Percentiles rank a stretch among this genome's conserved stretches.
Conservation (phyloP, 2,329 filamentous ascomycete species). For the Boeremia exigua region DNA sequence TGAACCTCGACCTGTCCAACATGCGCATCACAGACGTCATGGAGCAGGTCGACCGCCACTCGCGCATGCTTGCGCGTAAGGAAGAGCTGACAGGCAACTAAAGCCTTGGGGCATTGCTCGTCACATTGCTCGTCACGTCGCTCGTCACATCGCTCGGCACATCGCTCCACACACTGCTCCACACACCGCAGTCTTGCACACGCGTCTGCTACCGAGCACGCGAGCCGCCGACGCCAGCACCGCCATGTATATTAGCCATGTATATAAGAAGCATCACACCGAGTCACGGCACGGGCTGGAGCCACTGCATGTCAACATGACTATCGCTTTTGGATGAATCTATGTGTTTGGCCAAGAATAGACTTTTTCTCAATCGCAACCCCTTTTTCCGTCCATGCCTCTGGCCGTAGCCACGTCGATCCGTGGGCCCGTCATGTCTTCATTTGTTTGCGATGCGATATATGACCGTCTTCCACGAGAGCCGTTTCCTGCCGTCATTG, state of each 20-base stretch:
- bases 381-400: background rate
- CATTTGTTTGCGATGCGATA: conserved; percentile 1
- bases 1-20: conserved; percentile 80
- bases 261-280: conserved; percentile 28
- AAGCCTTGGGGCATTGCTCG: background rate
- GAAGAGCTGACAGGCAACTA: conserved; percentile 70
- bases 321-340: conserved; percentile 25
- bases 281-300: conserved; percentile 34
- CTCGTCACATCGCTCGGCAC: no score
- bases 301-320: conserved; percentile 3
- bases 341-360: conserved; percentile 20
- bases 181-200: no score
- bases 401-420: background rate
- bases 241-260: conserved; percentile 16
- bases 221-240: no score
- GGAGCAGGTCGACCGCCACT: conserved; percentile 90
- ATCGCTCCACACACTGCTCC: no score
- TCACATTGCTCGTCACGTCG: background rate
- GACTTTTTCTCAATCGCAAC: conserved; percentile 9
- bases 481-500: background rate
- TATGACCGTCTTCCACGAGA: background rate
- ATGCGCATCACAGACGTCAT: conserved; percentile 85
- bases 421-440: background rate
- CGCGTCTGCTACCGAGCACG: no score
- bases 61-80: conserved; percentile 78